Conservation (phyloP, 1,284 basidiomycete genomes). For the Ceratobasidium papillatum region DNA sequence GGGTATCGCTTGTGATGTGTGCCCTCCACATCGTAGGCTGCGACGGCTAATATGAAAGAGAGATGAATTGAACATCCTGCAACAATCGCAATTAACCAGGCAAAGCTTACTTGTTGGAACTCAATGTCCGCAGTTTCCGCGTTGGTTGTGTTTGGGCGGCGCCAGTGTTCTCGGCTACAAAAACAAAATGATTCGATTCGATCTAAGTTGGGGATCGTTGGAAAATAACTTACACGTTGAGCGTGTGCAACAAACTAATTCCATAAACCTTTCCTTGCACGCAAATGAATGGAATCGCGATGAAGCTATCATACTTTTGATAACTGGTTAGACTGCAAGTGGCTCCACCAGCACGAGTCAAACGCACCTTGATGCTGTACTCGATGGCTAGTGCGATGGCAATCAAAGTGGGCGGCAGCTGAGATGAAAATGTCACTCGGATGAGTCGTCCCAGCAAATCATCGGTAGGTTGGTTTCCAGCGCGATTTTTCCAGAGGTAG, state of each 20-base stretch:
- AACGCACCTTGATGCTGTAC: constrained; percentile 34
- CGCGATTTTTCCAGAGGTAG: constrained; percentile 22
- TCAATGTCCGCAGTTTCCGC: constrained; percentile 13
- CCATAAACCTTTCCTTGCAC: constrained; percentile 37
- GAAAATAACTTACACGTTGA: constrained; percentile 21
- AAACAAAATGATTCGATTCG: neutral
- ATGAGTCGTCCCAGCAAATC: constrained; percentile 8
- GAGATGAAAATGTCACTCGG: constrained; percentile 24
- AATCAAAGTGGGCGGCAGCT: constrained; percentile 38
- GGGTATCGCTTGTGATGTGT: neutral
- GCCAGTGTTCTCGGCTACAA: constrained; percentile 33
- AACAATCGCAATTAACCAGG: too few relatives aligned
- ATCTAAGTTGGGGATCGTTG: neutral
- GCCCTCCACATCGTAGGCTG: constrained; percentile 28
- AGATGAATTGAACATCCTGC: neutral
- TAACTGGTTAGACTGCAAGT: neutral
- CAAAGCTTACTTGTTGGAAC: constrained; percentile 22
- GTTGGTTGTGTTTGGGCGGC: constrained; percentile 13
- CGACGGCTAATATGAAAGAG: constrained; percentile 1
- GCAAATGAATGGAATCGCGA: constrained; percentile 40
- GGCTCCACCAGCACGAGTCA: neutral
- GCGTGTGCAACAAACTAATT: constrained; percentile 36
- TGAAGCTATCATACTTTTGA: constrained; percentile 34
- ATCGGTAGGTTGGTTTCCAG: constrained; percentile 10
- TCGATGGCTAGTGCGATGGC: constrained; percentile 35